phyloP scores from a whole-genome alignment of 768 basidiomycete species.

The Hortiboletus flavorubellus region DNA sequence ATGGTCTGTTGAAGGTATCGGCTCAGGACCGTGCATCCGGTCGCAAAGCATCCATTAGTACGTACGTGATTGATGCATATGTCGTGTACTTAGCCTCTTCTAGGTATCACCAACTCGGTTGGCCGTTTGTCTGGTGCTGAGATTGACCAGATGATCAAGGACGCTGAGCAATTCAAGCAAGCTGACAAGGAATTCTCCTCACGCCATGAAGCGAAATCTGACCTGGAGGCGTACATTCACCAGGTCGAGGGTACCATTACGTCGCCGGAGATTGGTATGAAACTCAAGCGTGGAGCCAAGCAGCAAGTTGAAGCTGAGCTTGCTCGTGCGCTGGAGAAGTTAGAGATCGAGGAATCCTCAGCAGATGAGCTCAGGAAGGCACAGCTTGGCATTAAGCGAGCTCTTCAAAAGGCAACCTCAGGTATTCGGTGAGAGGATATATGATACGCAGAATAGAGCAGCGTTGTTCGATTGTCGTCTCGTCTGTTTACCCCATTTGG shows the following conservation, averaged over 20 bases:
- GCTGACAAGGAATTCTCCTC: slow-evolving; percentile 98
- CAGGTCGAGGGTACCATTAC: slow-evolving; percentile 96
- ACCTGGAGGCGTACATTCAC: slow-evolving; percentile 97
- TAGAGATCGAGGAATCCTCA: slow-evolving; percentile 94
- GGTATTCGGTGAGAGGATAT: slow-evolving; percentile 63
- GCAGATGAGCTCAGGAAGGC: slow-evolving; percentile 96
- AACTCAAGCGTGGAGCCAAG: slow-evolving; percentile 97
- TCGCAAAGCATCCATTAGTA: slow-evolving; percentile 97
- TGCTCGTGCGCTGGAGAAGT: slow-evolving; percentile 95
- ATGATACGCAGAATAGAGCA: slow-evolving; percentile 17
- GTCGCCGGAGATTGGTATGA: slow-evolving; percentile 94
- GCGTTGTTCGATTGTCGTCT: slow-evolving; percentile 10
- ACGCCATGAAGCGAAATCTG: slow-evolving; percentile 96
- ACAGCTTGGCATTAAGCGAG: slow-evolving; percentile 92
- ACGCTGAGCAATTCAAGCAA: slow-evolving; percentile 93
- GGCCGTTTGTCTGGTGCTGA: slow-evolving; percentile 96
- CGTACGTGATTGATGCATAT: slow-evolving; percentile 28
- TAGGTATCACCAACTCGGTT: slow-evolving; percentile 97
- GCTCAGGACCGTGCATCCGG: slow-evolving; percentile 98
- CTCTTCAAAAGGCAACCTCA: slow-evolving; percentile 95
- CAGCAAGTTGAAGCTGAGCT: slow-evolving; percentile 95
- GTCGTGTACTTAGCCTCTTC: slow-evolving; percentile 6
- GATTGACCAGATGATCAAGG: slow-evolving; percentile 99
- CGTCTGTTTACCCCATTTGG: slow-evolving; percentile 13
- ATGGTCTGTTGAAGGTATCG: slow-evolving; percentile 98